These are phyloP conservation scores for Diaporthe australafricana DNA, from an alignment of 2,329 filamentous ascomycete genomes.

Conservation along the genomic window DNA sequence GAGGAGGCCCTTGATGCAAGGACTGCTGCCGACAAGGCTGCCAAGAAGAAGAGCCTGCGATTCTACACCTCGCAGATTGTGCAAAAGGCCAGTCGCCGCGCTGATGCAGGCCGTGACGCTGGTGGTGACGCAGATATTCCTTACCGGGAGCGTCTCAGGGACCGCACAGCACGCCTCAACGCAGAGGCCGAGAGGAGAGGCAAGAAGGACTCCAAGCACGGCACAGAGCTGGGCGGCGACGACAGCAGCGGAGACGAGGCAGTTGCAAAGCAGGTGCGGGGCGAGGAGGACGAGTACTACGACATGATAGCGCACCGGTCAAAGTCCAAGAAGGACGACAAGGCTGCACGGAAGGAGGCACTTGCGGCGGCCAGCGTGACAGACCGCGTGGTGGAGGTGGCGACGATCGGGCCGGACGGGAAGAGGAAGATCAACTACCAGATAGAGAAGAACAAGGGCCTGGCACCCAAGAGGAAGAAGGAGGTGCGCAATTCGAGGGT, in stretches of 20 bases:
- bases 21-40: conserved; percentile 87
- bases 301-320: conserved; percentile 81
- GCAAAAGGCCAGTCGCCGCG: conserved; percentile 91
- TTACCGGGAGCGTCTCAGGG: conserved; percentile 87
- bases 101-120: conserved; percentile 76
- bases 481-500: conserved; percentile 94
- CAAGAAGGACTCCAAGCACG: conserved; percentile 70
- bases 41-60: conserved; percentile 89
- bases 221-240: conserved; percentile 75
- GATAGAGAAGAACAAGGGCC: conserved; percentile 97
- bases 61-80: conserved; percentile 99
- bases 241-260: conserved; percentile 77
- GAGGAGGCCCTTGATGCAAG: conserved; percentile 82
- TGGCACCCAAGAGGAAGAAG: conserved; percentile 91
- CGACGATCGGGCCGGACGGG: conserved; percentile 81
- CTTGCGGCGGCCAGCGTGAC: conserved; percentile 72
- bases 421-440: conserved; percentile 93
- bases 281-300: conserved; percentile 81
- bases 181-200: conserved; percentile 89
- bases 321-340: conserved; percentile 80
- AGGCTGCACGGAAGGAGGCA: conserved; percentile 67
- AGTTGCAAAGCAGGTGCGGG: conserved; percentile 62
- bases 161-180: conserved; percentile 87
- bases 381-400: conserved; percentile 72
- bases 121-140: conserved; percentile 88